Conservation (phyloP, 306 rosid genomes). For the Acmispon strigosus region DNA sequence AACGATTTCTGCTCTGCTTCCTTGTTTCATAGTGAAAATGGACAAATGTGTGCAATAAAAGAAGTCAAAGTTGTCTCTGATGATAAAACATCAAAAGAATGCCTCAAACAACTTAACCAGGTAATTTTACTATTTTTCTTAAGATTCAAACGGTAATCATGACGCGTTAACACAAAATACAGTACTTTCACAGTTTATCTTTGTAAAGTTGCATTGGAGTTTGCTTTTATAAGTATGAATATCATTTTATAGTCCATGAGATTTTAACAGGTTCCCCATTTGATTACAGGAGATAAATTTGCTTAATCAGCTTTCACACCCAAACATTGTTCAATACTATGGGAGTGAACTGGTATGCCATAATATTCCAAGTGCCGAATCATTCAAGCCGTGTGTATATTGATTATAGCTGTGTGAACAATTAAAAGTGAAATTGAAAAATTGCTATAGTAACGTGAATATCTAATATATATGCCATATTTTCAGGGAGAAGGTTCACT, state of each 20-base stretch:
- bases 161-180: neutral
- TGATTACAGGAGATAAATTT: conserved; percentile 81
- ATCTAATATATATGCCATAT: conserved; percentile 10
- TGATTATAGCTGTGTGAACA: neutral
- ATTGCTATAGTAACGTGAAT: neutral
- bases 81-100: conserved; percentile 77
- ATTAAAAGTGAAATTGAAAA: neutral
- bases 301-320: conserved; percentile 82
- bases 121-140: conserved; percentile 30
- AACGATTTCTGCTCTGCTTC: neutral
- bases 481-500: conserved; percentile 78
- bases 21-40: conserved; percentile 65
- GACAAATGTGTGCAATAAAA: conserved; percentile 98
- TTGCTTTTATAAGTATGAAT: neutral
- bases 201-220: conserved; percentile 7
- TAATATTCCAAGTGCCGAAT: neutral
- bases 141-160: neutral
- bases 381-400: neutral
- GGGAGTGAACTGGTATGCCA: conserved; percentile 89
- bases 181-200: conserved; percentile 3
- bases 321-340: conserved; percentile 84
- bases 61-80: conserved; percentile 83
- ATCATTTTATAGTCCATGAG: conserved; percentile 5
- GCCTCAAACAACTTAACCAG: conserved; percentile 95
- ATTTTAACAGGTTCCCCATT: conserved; percentile 4